Conservation (phyloP, 345 rosid species). For the Populus nigra region DNA sequence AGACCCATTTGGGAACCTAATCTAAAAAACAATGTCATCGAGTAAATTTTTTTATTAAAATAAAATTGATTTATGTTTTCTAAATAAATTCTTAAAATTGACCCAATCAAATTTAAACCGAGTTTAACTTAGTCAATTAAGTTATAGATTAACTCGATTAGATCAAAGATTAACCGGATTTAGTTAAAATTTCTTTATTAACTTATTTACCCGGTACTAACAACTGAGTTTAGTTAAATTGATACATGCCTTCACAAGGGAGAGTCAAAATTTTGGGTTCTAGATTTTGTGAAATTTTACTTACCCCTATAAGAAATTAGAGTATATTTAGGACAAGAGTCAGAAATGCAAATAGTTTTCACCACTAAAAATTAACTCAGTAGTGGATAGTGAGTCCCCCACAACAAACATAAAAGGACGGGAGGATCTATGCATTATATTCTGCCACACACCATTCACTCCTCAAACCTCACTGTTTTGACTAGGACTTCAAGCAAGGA, state of each 20-base stretch:
- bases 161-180: no score
- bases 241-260: not conserved
- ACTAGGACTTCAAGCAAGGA: not conserved
- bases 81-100: no score
- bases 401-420: not conserved
- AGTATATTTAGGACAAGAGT: not conserved
- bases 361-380: not conserved
- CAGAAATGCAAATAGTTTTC: not conserved
- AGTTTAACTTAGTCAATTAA: no score
- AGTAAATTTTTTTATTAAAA: no score
- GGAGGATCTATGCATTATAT: not conserved
- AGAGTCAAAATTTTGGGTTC: not conserved
- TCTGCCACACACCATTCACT: conserved; percentile 2
- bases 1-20: no score
- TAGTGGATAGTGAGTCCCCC: not conserved
- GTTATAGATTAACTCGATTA: no score
- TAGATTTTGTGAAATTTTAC: not conserved
- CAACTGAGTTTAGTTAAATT: not conserved
- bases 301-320: not conserved
- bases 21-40: no score
- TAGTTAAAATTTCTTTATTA: no score
- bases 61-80: no score
- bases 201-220: no score
- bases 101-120: no score
- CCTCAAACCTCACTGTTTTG: not conserved